Base-by-base conservation (phyloP, 2,329 filamentous ascomycete genomes). In the Claviceps monticola region DNA sequence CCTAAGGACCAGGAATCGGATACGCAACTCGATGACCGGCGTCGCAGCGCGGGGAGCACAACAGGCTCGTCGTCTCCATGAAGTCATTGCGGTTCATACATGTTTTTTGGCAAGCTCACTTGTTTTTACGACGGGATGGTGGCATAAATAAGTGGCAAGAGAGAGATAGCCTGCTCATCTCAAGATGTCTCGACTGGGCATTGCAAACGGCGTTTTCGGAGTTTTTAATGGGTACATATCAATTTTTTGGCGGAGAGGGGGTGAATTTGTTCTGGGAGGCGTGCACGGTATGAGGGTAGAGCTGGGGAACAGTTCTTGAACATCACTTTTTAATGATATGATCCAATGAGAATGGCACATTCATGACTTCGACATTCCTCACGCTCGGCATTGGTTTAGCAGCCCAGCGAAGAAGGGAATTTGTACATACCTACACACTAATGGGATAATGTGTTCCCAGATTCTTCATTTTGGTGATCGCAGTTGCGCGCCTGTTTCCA, bases 331-430 rank as follows among this genome's bases (percentile, higher is more conserved):
- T 52, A 56, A 54, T 59, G 61, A 64, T 57, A 66, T 67, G 65
- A 67, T 67, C 64, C 64, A 67, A 55, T 59, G 61, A 62, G 56
- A 55, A 49, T 58, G 65, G 65, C 58, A 60, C 63, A 34, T 61
- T 56, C 54, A 56, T 50, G 48, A 34, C 11, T 48, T 42, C 42
- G 23, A 21, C 43, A 49, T 51, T 34, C 34, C 29, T 43, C 44
- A 16, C 14, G 44, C 48, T 49, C n/a, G 44, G 51, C 47, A 38
- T 48, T 47, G 39, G 17, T 41, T 41, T 36, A 37, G 34, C 14
- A 44, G 39, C 23, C 52, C 48, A 45, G 43, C 41, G 39, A 38
- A 45, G 39, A 37, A 36, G 19, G 23, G 36, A 49, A 36, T 5
- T 7, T 5, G n/a, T 42, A n/a, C 42, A 26, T 26, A 19, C 19